Evolutionary conservation across 441 rosid species (phyloP), one percentile per base, ranked within the genome.

Genomic region (Lepidium campestre): DNA sequence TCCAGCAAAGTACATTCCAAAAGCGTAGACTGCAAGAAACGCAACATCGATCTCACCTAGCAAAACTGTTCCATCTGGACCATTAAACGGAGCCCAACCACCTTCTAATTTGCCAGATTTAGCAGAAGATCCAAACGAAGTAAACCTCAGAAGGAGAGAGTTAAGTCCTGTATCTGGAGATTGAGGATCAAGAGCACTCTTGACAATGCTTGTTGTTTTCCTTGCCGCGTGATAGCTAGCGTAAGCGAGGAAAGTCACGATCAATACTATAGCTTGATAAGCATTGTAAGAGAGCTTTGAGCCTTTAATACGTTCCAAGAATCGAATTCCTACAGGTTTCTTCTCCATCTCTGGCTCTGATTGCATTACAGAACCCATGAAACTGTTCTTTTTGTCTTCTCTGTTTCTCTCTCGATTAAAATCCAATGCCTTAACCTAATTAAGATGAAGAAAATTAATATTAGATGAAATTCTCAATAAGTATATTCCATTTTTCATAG

Each of bases 71-170:
- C 99, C 97, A 25, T 87, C 79, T 0, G 83, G 60, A 19, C 82
- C 86, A 37, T 89, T 78, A 57, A 93, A 91, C 0, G 98, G 97
- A 13, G 89, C 83, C 98, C 98, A 93, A 52, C 98, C 98, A 67
- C 81, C 83, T 36, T 77, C 67, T 25, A 36, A 32, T 54, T 62
- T n/a, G 36, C 40, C 32, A n/a, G 58, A 14, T 1, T 29, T 29
- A 6, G 61, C 72, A 0, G 78, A 69, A n/a, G 81, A 27, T 13
- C 55, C 7, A 20, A 61, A 31, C 0, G 73, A 67, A 39, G 68
- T 73, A 53, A 67, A 47, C 6, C 73, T 62, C 78, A 86, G 56
- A 11, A 83, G 86, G 3, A 73, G 7, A 0, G 75, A 63, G 37
- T 75, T 82, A 56, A 83, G 68, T 12, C 84, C 86, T 41, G 61